phyloP scores from a whole-genome alignment of 2,329 filamentous ascomycete genomes.

The Colletotrichum lini region DNA sequence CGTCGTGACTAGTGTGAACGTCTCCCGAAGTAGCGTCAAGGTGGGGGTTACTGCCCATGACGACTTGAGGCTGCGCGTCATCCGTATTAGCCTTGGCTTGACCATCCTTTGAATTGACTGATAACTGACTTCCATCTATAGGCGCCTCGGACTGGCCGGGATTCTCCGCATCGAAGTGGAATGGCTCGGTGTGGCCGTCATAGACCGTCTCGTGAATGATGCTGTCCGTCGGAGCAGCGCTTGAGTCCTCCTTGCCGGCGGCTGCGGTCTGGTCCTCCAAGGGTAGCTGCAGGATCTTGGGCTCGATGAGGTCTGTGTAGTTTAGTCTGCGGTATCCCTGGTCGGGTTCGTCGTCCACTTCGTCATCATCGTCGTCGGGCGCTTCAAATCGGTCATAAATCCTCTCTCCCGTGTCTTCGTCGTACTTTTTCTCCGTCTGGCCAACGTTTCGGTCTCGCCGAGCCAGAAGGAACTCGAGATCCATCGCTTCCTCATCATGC shows the following conservation, averaged over 20 bases:
- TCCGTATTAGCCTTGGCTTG: constrained; percentile 34
- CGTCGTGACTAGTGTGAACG: background rate
- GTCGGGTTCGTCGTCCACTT: constrained; percentile 66
- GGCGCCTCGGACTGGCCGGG: constrained; percentile 43
- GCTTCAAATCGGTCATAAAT: constrained; percentile 86
- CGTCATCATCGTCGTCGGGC: constrained; percentile 74
- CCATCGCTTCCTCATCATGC: constrained; percentile 64
- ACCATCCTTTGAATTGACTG: constrained; percentile 44
- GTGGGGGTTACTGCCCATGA: background rate
- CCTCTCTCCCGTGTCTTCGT: constrained; percentile 78
- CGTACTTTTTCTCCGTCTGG: constrained; percentile 70
- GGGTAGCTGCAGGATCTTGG: constrained; percentile 71
- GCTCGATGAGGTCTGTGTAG: constrained; percentile 76
- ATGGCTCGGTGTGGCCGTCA: constrained; percentile 18
- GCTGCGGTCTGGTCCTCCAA: constrained; percentile 44
- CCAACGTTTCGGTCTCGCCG: constrained; percentile 74
- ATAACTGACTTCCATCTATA: constrained; percentile 49
- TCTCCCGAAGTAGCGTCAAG: background rate
- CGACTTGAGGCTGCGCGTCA: constrained; percentile 20
- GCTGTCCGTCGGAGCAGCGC: constrained; percentile 42
- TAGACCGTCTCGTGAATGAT: constrained; percentile 45
- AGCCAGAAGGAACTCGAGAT: constrained; percentile 76
- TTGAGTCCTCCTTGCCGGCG: constrained; percentile 45
- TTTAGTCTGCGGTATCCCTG: constrained; percentile 73
- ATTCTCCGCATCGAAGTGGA: constrained; percentile 21